Base-by-base conservation (phyloP, 305 asterid species). In the Fraxinus dipetala region DNA sequence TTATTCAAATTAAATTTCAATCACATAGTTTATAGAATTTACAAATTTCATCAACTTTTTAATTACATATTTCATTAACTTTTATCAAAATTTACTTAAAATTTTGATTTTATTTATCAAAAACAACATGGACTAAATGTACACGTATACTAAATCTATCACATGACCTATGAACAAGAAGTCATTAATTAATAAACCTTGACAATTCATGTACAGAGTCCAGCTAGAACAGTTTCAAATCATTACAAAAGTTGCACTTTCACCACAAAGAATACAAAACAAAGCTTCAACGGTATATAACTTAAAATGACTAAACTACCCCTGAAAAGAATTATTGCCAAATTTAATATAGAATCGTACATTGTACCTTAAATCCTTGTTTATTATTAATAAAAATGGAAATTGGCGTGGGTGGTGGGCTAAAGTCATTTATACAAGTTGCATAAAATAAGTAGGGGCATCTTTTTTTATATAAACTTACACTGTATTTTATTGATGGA, bases 341-440 rank as follows among this genome's bases (percentile, higher is more conserved):
- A 28, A 65, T 35, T 69, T 28, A 22, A 24, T 31, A 32, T 34
- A 72, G 28, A 72, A 54, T 54, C 34, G 75, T 13, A 70, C 40
- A 70, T 6, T 2, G 51, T 11, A 70, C 24, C 40, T 10, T 54
- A 3, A 20, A 79, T 79, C 11, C 13, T 40, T n/a, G 69, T 72
- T 67, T 80, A 40, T 48, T 10, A 80, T 48, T 74, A 36, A 31
- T 31, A 70, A 70, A 70, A 70, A 31, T 2, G 76, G 54, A 75
- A 56, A 38, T 35, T 78, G 36, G 63, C 56, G 77, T 83, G 85
- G 82, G 72, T 40, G 65, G 61, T 79, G 86, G 75, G 83, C 20
- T 54, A 34, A 59, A 75, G 54, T 18, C 72, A n/a, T 20, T 45
- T 7, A 79, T 59, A 0, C 24, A 11, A 83, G 76, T 78, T 83